Conservation (phyloP, 2,329 filamentous ascomycete genomes). For the Pseudogymnoascus sp. region DNA sequence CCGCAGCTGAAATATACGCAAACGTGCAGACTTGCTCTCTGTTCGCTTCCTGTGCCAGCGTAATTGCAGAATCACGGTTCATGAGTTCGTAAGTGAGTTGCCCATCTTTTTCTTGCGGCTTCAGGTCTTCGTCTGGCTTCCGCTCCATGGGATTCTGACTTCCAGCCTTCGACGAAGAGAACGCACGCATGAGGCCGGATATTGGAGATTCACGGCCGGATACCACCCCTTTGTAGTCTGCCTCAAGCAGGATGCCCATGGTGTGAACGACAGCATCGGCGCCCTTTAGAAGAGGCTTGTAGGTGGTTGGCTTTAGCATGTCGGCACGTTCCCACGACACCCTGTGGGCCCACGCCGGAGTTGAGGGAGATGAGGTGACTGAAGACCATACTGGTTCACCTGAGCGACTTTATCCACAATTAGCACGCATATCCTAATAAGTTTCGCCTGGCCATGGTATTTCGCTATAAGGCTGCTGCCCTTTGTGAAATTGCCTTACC, state of each 20-base stretch:
- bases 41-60: conserved; percentile 70
- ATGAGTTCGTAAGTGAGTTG: conserved; percentile 94
- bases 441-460: not conserved
- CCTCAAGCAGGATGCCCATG: conserved; percentile 93
- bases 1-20: conserved; percentile 82
- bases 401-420: conserved; percentile 58
- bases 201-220: conserved; percentile 78
- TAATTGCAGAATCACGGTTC: conserved; percentile 85
- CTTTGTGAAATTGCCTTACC: conserved; percentile 43
- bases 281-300: conserved; percentile 65
- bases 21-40: conserved; percentile 61
- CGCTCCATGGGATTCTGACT: conserved; percentile 64
- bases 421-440: conserved; percentile 3
- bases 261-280: conserved; percentile 86
- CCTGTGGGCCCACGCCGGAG: conserved; percentile 71
- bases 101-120: conserved; percentile 58
- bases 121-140: conserved; percentile 51
- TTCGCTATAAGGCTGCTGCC: not conserved
- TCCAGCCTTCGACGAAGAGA: conserved; percentile 58
- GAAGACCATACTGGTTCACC: conserved; percentile 80
- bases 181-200: conserved; percentile 69
- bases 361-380: conserved; percentile 57
- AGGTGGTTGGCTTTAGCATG: conserved; percentile 74
- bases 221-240: conserved; percentile 92
- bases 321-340: conserved; percentile 87